A percentile compares a stretch with the other conserved stretches of the same genome.
These are phyloP conservation scores for Penicillium canescens DNA, from an alignment of 495 filamentous ascomycete species.

Conservation along the genomic window DNA sequence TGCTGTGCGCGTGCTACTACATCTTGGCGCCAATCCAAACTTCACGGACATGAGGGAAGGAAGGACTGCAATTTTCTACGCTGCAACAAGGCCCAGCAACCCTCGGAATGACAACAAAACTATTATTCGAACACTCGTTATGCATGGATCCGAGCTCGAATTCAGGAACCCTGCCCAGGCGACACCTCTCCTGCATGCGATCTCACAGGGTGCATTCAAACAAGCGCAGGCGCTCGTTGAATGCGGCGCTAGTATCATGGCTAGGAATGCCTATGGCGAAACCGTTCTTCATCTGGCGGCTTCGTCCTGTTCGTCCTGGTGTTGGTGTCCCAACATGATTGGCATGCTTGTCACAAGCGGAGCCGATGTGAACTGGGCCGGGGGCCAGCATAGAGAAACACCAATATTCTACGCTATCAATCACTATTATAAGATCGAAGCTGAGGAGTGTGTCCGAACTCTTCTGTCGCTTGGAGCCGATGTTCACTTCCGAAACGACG, in stretches of 20 bases:
- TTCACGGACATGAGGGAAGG: slow-evolving; percentile 3
- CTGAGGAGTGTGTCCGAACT: not conserved
- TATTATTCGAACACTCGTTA: slow-evolving; percentile 2
- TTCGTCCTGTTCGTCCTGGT: not conserved
- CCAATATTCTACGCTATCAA: slow-evolving; percentile 9
- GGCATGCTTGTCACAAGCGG: slow-evolving; percentile 1
- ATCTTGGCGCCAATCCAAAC: slow-evolving; percentile 3
- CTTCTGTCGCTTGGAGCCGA: slow-evolving; percentile 5
- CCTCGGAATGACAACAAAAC: slow-evolving; percentile 1
- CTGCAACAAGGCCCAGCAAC: not conserved
- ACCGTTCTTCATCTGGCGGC: slow-evolving; percentile 1
- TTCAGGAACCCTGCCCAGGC: not conserved
- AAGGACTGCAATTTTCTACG: slow-evolving; percentile 7
- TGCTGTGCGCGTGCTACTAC: slow-evolving; percentile 1
- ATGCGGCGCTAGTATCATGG: slow-evolving; percentile 1
- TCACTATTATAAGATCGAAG: not conserved
- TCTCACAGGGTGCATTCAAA: slow-evolving; percentile 2
- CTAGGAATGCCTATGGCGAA: not conserved
- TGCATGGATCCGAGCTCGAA: not conserved
- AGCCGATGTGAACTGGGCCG: slow-evolving; percentile 6
- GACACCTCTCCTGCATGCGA: slow-evolving; percentile 4
- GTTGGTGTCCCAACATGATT: not conserved
- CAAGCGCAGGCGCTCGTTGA: slow-evolving; percentile 1
- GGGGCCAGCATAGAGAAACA: slow-evolving; percentile 4
- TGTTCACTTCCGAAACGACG: slow-evolving; percentile 5